Conservation (phyloP, 2,329 filamentous ascomycete genomes). For the Trematosphaeria pertusa region DNA sequence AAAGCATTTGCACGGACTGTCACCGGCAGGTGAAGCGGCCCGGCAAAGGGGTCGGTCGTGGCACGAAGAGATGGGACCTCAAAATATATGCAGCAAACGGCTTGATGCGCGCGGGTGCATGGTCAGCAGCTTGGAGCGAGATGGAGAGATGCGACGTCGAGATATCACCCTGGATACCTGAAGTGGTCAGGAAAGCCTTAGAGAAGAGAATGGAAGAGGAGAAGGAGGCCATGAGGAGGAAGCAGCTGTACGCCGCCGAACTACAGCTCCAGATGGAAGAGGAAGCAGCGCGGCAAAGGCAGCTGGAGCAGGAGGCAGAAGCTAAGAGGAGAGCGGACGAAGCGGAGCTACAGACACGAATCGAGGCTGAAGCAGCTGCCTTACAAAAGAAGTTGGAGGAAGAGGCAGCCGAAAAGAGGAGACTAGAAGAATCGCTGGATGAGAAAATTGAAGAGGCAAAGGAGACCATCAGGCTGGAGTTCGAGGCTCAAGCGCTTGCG, state of each 20-base stretch:
- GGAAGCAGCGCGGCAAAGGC: conserved; percentile 37
- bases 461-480: conserved; percentile 39
- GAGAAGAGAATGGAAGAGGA: conserved; percentile 59
- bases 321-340: conserved; percentile 35
- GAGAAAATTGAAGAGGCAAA: conserved; percentile 42
- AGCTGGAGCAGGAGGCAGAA: conserved; percentile 34
- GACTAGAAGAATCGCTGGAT: conserved; percentile 33
- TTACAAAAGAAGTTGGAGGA: conserved; percentile 35
- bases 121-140: conserved; percentile 92
- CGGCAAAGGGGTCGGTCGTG: conserved; percentile 43
- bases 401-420: conserved; percentile 35
- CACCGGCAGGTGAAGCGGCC: conserved; percentile 46
- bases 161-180: conserved; percentile 75
- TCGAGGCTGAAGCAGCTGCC: conserved; percentile 34
- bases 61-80: conserved; percentile 71
- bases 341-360: conserved; percentile 32
- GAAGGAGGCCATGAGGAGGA: conserved; percentile 36
- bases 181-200: conserved; percentile 65
- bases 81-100: conserved; percentile 96
- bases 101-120: conserved; percentile 88
- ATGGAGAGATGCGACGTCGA: conserved; percentile 99
- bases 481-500: conserved; percentile 36
- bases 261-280: conserved; percentile 41
- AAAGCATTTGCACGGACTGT: conserved; percentile 59
- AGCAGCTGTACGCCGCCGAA: conserved; percentile 38